phyloP scores from a whole-genome alignment of 805 yeast species.

The Teunomyces cretensis region DNA sequence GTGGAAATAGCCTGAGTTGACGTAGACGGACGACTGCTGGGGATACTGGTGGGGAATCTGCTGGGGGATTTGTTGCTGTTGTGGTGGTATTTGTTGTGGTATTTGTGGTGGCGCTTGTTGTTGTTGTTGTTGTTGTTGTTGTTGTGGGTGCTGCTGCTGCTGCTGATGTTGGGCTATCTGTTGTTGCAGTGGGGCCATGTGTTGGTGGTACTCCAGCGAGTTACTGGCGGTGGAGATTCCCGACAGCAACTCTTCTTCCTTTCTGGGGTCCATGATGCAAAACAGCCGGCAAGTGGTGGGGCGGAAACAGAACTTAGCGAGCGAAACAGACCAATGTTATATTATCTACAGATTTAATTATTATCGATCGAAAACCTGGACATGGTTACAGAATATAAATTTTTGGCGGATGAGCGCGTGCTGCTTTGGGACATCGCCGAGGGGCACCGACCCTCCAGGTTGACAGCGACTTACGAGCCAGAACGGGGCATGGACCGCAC shows the following conservation, averaged over 20 bases:
- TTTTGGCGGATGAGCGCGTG: no score
- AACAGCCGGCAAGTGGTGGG: background rate
- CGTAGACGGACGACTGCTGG: background rate
- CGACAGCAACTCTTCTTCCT: conserved; percentile 2
- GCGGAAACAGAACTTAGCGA: background rate
- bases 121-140: conserved; percentile 3
- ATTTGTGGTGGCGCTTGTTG: conserved; percentile 5
- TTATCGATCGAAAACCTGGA: no score
- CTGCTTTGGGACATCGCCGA: no score
- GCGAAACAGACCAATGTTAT: background rate
- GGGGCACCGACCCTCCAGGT: no score
- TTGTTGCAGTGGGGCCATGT: conserved; percentile 7
- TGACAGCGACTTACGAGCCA: no score
- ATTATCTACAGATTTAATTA: no score
- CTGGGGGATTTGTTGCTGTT: background rate
- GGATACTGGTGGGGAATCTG: conserved; percentile 1
- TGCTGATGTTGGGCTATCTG: conserved; percentile 6
- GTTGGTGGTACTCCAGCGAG: background rate
- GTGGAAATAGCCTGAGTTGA: conserved; percentile 1
- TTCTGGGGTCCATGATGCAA: background rate
- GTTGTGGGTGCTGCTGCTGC: conserved; percentile 6
- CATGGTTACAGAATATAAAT: no score
- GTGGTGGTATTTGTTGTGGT: background rate
- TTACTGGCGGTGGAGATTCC: background rate
- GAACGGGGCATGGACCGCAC: no score